Percentiles rank a stretch among this genome's conserved stretches.
Conservation (phyloP, 2,329 filamentous ascomycete genomes). For the Chrysosporium keratinophilum region DNA sequence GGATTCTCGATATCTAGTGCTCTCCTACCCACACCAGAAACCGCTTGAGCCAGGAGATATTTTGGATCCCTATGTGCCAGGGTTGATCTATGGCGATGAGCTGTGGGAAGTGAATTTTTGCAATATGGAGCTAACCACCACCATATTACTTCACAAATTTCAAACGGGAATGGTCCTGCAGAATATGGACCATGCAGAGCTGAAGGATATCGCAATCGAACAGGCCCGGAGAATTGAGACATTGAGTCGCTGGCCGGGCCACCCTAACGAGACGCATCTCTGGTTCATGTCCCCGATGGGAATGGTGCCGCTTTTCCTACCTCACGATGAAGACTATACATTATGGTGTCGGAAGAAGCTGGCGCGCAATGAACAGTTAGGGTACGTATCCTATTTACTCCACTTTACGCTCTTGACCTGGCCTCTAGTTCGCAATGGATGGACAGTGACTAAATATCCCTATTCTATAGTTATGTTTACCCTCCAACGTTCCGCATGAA, state of each 20-base stretch:
- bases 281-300: slow-evolving; percentile 65
- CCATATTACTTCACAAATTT: slow-evolving; percentile 69
- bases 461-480: slow-evolving; percentile 62
- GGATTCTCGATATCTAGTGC: slow-evolving; percentile 53
- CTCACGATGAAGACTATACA: slow-evolving; percentile 58
- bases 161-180: slow-evolving; percentile 53
- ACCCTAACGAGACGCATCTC: slow-evolving; percentile 59
- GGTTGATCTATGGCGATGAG: slow-evolving; percentile 58
- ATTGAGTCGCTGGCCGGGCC: slow-evolving; percentile 59
- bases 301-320: slow-evolving; percentile 69
- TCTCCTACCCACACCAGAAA: slow-evolving; percentile 48
- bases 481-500: slow-evolving; percentile 61
- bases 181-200: slow-evolving; percentile 42
- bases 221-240: slow-evolving; percentile 72
- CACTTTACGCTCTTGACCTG: slow-evolving; percentile 3
- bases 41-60: slow-evolving; percentile 53
- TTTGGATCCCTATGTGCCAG: slow-evolving; percentile 61
- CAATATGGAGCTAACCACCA: slow-evolving; percentile 65
- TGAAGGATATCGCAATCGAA: slow-evolving; percentile 54
- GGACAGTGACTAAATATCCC: slow-evolving; percentile 7
- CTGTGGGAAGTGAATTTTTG: slow-evolving; percentile 66
- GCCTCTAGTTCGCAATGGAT: background rate
- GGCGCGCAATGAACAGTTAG: slow-evolving; percentile 63
- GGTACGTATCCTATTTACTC: slow-evolving; percentile 46
- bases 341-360: slow-evolving; percentile 74